Evolutionary conservation across 116 monocot species (phyloP).

Genomic region (Trichopus zeylanicus): DNA sequence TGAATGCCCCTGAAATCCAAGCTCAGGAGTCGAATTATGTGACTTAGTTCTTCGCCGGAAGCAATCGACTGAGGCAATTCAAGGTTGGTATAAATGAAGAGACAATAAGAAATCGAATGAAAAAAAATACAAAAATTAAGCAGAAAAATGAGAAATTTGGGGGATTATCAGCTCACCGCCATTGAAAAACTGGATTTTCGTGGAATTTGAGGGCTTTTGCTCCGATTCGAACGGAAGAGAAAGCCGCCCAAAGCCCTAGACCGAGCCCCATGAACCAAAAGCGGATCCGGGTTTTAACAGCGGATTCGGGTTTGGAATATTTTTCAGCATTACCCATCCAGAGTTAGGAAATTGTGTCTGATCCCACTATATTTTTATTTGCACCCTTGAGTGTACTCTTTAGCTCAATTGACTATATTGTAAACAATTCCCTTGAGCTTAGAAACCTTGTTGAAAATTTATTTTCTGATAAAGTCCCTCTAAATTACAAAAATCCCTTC

Average conservation of each 20-base stretch:
- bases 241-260: not conserved
- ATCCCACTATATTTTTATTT: too few relatives aligned
- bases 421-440: too few relatives aligned
- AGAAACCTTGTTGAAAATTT: too few relatives aligned
- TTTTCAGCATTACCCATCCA: too few relatives aligned
- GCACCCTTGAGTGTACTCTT: too few relatives aligned
- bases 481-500: too few relatives aligned
- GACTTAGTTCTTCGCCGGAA: not conserved
- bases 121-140: not conserved
- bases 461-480: too few relatives aligned
- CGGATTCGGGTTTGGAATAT: too few relatives aligned
- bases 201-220: not conserved
- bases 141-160: not conserved
- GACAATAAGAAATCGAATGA: not conserved
- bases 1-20: not conserved
- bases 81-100: not conserved
- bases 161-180: not conserved
- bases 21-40: not conserved
- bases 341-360: too few relatives aligned
- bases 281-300: too few relatives aligned
- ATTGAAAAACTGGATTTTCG: not conserved
- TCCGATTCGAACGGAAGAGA: not conserved
- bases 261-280: too few relatives aligned
- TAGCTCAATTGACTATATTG: too few relatives aligned
- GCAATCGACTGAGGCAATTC: not conserved